A percentile compares a stretch with the other conserved stretches of the same genome.
Evolutionary conservation across 495 filamentous ascomycete genomes (phyloP).

Genomic region (Lophiostoma macrostomum): DNA sequence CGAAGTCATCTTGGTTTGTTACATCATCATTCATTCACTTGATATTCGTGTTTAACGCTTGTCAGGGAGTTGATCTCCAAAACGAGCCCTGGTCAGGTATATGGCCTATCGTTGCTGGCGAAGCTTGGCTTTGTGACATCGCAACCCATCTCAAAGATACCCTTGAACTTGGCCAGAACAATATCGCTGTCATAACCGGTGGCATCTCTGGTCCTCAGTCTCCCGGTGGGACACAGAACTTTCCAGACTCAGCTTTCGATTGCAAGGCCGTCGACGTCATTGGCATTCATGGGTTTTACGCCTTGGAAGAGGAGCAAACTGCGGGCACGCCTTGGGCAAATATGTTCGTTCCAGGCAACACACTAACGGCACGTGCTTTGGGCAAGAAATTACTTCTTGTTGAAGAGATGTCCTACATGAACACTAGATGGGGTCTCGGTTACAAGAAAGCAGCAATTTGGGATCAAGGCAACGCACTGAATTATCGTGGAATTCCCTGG

Average conservation of each 20-base stretch:
- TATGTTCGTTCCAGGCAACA: constrained; percentile 28
- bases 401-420: constrained; percentile 25
- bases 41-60: neutral
- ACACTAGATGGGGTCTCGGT: neutral
- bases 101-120: constrained; percentile 28
- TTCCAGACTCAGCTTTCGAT: constrained; percentile 27
- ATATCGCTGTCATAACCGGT: constrained; percentile 33
- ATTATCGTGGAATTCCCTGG: constrained; percentile 33
- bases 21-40: neutral
- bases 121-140: constrained; percentile 31
- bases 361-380: constrained; percentile 19
- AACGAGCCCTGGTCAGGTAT: constrained; percentile 30
- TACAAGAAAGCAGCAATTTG: constrained; percentile 28
- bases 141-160: constrained; percentile 28
- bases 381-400: constrained; percentile 30
- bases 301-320: constrained; percentile 7
- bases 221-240: constrained; percentile 16
- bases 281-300: constrained; percentile 28
- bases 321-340: constrained; percentile 30
- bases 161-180: constrained; percentile 22
- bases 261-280: constrained; percentile 31
- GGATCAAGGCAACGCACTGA: constrained; percentile 32
- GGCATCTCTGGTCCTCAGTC: constrained; percentile 23
- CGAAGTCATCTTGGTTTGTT: constrained; percentile 28
- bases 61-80: constrained; percentile 32